A percentile compares a stretch with the other conserved stretches of the same genome.
These are phyloP conservation scores for Arctium minus DNA, from an alignment of 129 eudicot species.

Conservation along the genomic window DNA sequence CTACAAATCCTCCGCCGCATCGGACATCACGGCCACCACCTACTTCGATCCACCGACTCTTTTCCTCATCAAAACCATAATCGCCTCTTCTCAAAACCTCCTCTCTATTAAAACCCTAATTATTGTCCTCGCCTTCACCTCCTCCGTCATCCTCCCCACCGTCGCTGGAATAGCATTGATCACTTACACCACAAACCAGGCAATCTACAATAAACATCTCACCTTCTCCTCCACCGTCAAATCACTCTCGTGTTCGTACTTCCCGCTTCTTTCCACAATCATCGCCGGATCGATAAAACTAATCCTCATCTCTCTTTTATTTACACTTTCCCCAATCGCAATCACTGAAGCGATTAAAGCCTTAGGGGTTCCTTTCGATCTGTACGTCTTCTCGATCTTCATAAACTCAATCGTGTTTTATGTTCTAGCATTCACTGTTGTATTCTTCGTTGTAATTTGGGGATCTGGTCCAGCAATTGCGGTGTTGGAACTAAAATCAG, in stretches of 20 bases:
- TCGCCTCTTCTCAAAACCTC: neutral
- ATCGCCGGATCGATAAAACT: neutral
- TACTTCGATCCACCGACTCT: conserved; percentile 12
- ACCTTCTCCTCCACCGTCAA: conserved; percentile 16
- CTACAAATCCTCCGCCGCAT: conserved; percentile 18
- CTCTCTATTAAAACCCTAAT: conserved; percentile 3
- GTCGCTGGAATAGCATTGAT: conserved; percentile 10
- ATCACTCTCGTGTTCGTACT: conserved; percentile 4
- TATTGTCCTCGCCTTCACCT: neutral
- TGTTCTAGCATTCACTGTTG: neutral
- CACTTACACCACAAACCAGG: conserved; percentile 13
- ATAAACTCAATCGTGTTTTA: neutral
- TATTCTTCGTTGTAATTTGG: conserved; percentile 8
- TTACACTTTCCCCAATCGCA: neutral
- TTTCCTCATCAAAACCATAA: neutral
- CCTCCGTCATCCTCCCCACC: conserved; percentile 1
- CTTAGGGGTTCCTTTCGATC: neutral
- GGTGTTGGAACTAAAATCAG: conserved; percentile 20
- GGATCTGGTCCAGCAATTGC: conserved; percentile 3
- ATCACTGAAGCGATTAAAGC: neutral
- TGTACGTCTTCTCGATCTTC: neutral
- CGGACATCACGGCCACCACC: conserved; percentile 36
- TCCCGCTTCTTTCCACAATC: conserved; percentile 11
- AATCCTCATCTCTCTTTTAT: neutral
- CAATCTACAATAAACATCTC: conserved; percentile 8